Conservation (phyloP, 352 stramenopile species). For the Phytophthora citrophthora region DNA sequence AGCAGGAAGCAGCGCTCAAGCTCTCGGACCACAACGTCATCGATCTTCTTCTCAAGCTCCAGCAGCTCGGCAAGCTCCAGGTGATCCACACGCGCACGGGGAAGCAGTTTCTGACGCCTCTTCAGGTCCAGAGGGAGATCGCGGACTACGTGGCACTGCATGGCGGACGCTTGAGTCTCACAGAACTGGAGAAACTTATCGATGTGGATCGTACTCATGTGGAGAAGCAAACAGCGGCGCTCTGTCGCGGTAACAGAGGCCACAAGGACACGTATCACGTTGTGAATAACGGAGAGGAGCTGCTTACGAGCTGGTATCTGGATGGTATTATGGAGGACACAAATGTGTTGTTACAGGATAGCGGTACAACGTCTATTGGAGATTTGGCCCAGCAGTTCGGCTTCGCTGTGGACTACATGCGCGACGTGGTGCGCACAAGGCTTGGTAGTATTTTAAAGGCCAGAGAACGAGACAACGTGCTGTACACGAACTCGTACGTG, state of each 20-base stretch:
- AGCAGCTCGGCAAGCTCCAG: conserved; percentile 77
- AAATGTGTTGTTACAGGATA: conserved; percentile 77
- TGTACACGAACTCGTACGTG: conserved; percentile 85
- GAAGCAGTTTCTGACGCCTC: conserved; percentile 82
- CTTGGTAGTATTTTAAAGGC: conserved; percentile 70
- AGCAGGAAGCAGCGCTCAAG: conserved; percentile 79
- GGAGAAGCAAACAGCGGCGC: conserved; percentile 58
- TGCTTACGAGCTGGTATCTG: conserved; percentile 84
- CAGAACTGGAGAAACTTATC: conserved; percentile 67
- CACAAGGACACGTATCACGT: conserved; percentile 55
- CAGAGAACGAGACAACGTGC: conserved; percentile 64
- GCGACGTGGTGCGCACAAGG: conserved; percentile 67
- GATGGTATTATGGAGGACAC: conserved; percentile 88
- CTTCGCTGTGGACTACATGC: conserved; percentile 87
- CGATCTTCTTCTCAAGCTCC: conserved; percentile 79
- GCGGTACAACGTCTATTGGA: conserved; percentile 67
- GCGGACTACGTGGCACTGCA: conserved; percentile 73
- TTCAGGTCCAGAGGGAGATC: conserved; percentile 78
- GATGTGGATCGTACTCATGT: conserved; percentile 81
- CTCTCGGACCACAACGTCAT: conserved; percentile 87
- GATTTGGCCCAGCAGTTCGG: conserved; percentile 82
- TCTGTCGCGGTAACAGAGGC: conserved; percentile 42
- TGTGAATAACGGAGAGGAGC: conserved; percentile 78
- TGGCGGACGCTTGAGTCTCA: conserved; percentile 68
- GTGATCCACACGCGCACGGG: conserved; percentile 82